Percentiles rank a stretch among this genome's conserved stretches.
Conservation (phyloP, 352 stramenopile species). For the Pythium aquatile region DNA sequence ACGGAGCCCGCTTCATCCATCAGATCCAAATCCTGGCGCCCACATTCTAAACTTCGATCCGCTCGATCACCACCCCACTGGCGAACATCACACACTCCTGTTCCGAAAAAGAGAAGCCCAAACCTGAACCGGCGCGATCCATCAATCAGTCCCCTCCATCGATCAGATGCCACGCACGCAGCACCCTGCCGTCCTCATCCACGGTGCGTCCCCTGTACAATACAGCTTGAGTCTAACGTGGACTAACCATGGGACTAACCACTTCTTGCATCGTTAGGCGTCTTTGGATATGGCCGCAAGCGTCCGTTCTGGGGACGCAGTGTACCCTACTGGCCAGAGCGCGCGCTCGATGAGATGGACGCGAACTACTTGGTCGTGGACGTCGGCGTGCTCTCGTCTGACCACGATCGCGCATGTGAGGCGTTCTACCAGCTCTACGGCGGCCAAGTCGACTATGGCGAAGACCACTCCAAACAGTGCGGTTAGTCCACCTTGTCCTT, state of each 20-base stretch:
- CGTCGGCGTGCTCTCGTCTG: conserved; percentile 55
- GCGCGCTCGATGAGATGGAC: conserved; percentile 39
- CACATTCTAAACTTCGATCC: background rate
- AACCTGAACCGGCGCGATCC: background rate
- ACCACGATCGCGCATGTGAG: conserved; percentile 69
- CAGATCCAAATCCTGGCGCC: no score
- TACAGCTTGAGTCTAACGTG: background rate
- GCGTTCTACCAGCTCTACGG: conserved; percentile 63
- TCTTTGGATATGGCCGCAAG: conserved; percentile 55
- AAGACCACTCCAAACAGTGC: conserved; percentile 34
- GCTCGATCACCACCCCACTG: no score
- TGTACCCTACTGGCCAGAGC: conserved; percentile 56
- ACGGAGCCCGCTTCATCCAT: no score
- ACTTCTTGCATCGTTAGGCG: conserved; percentile 30
- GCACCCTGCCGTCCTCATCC: conserved; percentile 29
- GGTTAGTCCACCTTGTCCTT: background rate
- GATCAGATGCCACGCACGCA: background rate
- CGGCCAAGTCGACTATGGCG: conserved; percentile 57
- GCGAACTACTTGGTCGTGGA: conserved; percentile 61
- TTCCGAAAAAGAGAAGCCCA: conserved; percentile 9
- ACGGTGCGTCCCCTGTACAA: conserved; percentile 27
- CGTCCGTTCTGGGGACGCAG: conserved; percentile 44
- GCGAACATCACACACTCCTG: background rate
- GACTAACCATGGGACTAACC: conserved; percentile 5
- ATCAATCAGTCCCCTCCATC: background rate